Percentiles rank a stretch among this genome's conserved stretches.
phyloP scores from a whole-genome alignment of 768 basidiomycete genomes.

The Serpula lacrymans region DNA sequence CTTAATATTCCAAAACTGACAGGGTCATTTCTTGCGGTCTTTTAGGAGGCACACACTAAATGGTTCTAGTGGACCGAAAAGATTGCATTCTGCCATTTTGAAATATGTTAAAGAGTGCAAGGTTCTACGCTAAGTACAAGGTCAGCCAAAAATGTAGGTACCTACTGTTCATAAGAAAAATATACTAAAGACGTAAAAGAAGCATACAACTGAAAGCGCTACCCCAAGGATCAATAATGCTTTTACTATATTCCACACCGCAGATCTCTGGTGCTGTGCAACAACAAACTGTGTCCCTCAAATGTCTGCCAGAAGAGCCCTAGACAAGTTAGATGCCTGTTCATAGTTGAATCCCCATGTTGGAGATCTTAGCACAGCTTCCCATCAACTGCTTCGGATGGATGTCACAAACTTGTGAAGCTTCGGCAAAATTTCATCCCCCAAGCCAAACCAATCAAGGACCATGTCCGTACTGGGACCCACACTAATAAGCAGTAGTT shows the following conservation, averaged over 20 bases:
- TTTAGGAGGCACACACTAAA: no score
- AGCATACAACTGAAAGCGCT: no score
- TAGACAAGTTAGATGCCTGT: constrained; percentile 4
- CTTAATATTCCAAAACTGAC: not conserved
- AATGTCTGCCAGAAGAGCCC: constrained; percentile 3
- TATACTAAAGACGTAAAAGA: no score
- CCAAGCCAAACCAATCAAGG: constrained; percentile 2
- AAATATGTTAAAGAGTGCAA: not conserved
- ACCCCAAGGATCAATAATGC: no score
- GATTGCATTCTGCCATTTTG: not conserved
- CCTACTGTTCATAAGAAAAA: no score
- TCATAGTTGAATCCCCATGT: not conserved
- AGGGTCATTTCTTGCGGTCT: no score
- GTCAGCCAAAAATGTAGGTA: not conserved
- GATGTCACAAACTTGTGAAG: not conserved
- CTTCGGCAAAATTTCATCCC: constrained; percentile 1
- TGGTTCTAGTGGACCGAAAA: no score
- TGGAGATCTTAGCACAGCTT: not conserved
- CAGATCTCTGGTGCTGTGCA: not conserved
- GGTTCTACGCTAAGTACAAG: not conserved
- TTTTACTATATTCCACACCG: not conserved
- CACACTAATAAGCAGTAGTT: constrained; percentile 8
- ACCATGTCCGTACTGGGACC: constrained; percentile 6
- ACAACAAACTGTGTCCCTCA: not conserved
- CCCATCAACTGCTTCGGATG: constrained; percentile 4